These are phyloP conservation scores for Curvularia hawaiiensis DNA, from an alignment of 2,329 filamentous ascomycete genomes.

Conservation along the genomic window DNA sequence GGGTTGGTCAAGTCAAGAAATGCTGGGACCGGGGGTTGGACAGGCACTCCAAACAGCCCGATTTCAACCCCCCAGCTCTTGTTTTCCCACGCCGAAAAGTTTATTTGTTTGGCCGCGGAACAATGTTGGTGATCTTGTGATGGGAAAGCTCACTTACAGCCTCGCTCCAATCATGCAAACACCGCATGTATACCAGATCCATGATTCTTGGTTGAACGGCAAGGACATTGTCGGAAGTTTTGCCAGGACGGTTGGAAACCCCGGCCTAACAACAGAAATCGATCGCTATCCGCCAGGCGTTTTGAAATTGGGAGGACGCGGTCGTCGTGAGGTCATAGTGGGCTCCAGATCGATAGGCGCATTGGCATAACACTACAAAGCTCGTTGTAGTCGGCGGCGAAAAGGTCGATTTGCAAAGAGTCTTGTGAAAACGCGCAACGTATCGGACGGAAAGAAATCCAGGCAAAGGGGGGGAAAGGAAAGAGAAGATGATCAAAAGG, in stretches of 20 bases:
- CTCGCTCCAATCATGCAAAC: conserved; percentile 48
- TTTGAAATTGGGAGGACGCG: conserved; percentile 15
- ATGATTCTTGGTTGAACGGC: conserved; percentile 50
- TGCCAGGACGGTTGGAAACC: conserved; percentile 7
- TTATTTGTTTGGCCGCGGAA: neutral
- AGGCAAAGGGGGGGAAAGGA: neutral
- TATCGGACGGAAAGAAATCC: neutral
- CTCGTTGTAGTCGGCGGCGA: neutral
- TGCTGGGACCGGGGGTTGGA: neutral
- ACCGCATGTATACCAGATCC: conserved; percentile 54
- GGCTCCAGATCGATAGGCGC: neutral
- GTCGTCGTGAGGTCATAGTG: conserved; percentile 30
- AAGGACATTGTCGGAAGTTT: conserved; percentile 20
- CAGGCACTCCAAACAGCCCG: neutral
- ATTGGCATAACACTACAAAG: conserved; percentile 8
- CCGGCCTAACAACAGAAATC: neutral
- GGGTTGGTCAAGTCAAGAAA: neutral
- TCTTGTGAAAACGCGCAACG: neutral
- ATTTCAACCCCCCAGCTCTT: neutral
- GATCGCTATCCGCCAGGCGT: conserved; percentile 23
- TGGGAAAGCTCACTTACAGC: conserved; percentile 43
- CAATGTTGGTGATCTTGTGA: neutral
- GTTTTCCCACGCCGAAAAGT: neutral
- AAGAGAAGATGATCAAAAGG: neutral
- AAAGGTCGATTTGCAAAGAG: neutral